phyloP scores from a whole-genome alignment of 257 asterid genomes.

The Mitragyna speciosa region DNA sequence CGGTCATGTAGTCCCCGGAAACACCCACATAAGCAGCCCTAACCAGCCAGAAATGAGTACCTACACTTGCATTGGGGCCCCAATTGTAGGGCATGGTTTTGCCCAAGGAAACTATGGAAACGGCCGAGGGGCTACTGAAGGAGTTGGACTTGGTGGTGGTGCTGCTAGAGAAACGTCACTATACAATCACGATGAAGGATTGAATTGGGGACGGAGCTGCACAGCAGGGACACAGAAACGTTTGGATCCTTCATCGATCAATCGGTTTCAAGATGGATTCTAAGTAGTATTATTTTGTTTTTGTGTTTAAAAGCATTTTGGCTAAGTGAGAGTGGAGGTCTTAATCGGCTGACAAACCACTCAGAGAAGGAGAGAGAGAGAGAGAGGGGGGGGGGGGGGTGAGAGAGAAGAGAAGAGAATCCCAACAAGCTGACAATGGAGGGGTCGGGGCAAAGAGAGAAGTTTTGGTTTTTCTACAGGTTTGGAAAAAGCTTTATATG shows the following conservation, averaged over 20 bases:
- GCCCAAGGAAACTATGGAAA: conserved; percentile 13
- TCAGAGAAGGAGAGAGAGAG: conserved; percentile 15
- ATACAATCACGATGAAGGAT: conserved; percentile 24
- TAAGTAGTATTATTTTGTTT: conserved; percentile 10
- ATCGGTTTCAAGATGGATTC: conserved; percentile 59
- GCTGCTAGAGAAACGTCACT: conserved; percentile 30
- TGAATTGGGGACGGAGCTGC: conserved; percentile 24
- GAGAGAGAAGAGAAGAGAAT: conserved; percentile 18
- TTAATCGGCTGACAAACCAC: conserved; percentile 26
- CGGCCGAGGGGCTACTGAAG: conserved; percentile 4
- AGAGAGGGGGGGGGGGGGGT: conserved; percentile 12
- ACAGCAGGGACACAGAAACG: conserved; percentile 21
- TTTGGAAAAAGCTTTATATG: conserved; percentile 31
- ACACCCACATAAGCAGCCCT: conserved; percentile 20
- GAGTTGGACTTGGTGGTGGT: conserved; percentile 32
- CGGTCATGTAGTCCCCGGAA: conserved; percentile 55
- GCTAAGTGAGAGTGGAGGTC: conserved; percentile 43
- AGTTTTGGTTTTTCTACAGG: conserved; percentile 32
- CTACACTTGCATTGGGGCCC: conserved; percentile 86
- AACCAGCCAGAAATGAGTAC: conserved; percentile 27
- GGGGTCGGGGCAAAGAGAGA: conserved; percentile 30
- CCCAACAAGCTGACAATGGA: conserved; percentile 45
- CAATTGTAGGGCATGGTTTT: conserved; percentile 49
- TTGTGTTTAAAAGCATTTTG: conserved; percentile 1
- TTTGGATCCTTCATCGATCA: conserved; percentile 37